phyloP scores from a whole-genome alignment of 345 rosid genomes.

The Lagerstroemia speciosa region DNA sequence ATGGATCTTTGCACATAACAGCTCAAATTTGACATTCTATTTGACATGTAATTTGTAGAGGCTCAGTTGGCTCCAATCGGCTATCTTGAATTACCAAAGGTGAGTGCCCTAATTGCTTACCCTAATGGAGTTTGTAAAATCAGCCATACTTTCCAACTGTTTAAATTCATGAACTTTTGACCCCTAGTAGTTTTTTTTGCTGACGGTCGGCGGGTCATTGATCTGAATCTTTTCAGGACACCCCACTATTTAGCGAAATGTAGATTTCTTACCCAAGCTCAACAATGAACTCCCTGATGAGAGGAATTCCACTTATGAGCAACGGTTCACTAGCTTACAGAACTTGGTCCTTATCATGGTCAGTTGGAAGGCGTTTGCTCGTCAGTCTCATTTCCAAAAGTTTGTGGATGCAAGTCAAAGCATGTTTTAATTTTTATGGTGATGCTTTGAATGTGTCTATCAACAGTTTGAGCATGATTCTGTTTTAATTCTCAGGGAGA shows the following conservation, averaged over 20 bases:
- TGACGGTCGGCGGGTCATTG: not conserved
- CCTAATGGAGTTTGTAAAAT: too few relatives aligned
- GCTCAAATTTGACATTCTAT: not conserved
- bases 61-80: constrained; percentile 78
- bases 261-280: constrained; percentile 70
- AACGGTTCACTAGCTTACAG: constrained; percentile 60
- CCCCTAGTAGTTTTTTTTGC: not conserved
- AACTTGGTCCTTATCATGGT: constrained; percentile 91
- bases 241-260: constrained; percentile 47
- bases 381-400: not conserved
- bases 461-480: constrained; percentile 63
- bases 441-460: constrained; percentile 2
- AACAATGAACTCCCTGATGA: constrained; percentile 61
- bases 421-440: not conserved
- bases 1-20: not conserved
- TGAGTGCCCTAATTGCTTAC: constrained; percentile 22
- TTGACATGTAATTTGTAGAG: constrained; percentile 31
- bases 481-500: constrained; percentile 77
- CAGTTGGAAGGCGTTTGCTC: constrained; percentile 7
- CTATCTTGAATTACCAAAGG: constrained; percentile 63
- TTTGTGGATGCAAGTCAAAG: not conserved
- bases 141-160: too few relatives aligned
- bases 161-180: not conserved
- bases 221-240: constrained; percentile 31
- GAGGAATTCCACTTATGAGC: constrained; percentile 58